Percentiles rank a stretch among this genome's conserved stretches.
Conservation (phyloP, 257 asterid species). For the Solanum appendiculatum region DNA sequence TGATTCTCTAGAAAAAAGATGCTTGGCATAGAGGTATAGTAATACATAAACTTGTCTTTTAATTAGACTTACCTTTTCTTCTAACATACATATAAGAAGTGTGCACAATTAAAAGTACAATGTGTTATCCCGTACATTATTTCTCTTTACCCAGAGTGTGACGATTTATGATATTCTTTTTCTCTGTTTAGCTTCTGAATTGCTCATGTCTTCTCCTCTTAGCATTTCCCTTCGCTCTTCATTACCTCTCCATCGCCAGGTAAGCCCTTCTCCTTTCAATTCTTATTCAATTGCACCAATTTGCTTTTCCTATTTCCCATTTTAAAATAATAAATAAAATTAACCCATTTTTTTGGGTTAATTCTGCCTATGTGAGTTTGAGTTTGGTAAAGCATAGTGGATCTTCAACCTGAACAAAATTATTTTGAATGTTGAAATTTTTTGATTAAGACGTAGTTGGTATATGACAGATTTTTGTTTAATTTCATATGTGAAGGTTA, state of each 20-base stretch:
- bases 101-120: no score
- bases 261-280: neutral
- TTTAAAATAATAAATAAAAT: neutral
- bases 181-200: neutral
- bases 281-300: neutral
- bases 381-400: neutral
- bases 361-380: neutral
- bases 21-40: no score
- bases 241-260: neutral
- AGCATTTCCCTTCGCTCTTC: neutral
- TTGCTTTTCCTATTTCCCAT: neutral
- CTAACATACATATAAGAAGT: no score
- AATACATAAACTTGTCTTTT: no score
- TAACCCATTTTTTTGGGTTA: neutral
- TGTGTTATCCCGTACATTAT: neutral
- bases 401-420: neutral
- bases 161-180: neutral
- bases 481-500: neutral
- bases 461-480: neutral
- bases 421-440: neutral
- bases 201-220: neutral
- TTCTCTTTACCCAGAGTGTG: neutral
- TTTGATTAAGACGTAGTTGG: neutral
- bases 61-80: no score
- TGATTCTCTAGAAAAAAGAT: no score